Conservation (phyloP, 257 asterid genomes). For the Penstemon eatonii region DNA sequence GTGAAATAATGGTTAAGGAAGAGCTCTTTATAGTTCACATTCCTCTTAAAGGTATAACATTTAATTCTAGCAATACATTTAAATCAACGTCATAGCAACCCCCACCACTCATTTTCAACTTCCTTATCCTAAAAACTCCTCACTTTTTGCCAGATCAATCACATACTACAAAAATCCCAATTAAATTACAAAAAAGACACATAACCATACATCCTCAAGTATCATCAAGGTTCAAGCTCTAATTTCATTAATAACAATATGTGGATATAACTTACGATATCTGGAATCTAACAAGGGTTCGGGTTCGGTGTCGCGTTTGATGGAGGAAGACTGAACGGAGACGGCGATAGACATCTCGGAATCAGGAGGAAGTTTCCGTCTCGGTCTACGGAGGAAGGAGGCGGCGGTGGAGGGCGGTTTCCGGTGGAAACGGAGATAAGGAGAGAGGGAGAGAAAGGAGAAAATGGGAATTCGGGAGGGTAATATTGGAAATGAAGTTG, state of each 20-base stretch:
- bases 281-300: constrained; percentile 67
- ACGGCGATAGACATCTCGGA: constrained; percentile 62
- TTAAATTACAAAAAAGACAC: background rate
- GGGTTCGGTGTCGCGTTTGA: constrained; percentile 50
- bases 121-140: background rate
- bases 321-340: constrained; percentile 38
- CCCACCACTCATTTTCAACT: background rate
- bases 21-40: background rate
- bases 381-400: constrained; percentile 24
- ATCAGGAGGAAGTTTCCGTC: constrained; percentile 36
- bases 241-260: background rate
- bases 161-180: constrained; percentile 5
- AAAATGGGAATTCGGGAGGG: constrained; percentile 44
- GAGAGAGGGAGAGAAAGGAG: constrained; percentile 37
- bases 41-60: background rate
- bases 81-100: background rate
- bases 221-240: constrained; percentile 8
- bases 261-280: constrained; percentile 50
- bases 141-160: constrained; percentile 7
- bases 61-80: background rate
- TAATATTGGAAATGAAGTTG: constrained; percentile 42
- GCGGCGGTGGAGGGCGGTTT: constrained; percentile 27
- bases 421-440: constrained; percentile 36
- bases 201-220: background rate
- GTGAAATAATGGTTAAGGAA: background rate